Evolutionary conservation across 73 alveolate genomes (phyloP), one percentile per base, ranked within the genome.

Genomic region (Paramecium tetraurelia): DNA sequence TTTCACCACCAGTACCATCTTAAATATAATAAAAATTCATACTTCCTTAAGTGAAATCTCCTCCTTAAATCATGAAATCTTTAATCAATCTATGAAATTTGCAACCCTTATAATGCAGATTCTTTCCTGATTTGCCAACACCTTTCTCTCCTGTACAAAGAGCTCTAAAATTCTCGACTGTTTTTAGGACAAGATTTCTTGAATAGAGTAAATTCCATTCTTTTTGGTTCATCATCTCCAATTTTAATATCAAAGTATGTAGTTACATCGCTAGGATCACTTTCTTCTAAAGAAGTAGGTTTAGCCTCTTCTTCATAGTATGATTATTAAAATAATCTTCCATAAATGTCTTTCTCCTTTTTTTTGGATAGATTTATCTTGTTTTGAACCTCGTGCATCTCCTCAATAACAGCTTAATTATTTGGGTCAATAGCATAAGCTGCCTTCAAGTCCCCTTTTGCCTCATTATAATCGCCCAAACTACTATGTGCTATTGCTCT

Each of bases 121-220:
- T 94, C 86, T 72, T 94, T 41, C 95, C 95, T 11, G 90, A 27
- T 38, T 85, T 85, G 5, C 96, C 96, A 59, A 40, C 53, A 36
- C 95, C 97, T 72, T 96, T 97, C 85, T 98, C 99, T 4, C 99
- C 99, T 10, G 99, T 98, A 89, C 99, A 99, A 21, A 99, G 97
- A 70, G 99, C 97, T 86, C 99, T 95, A 95, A 99, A 99, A 93
- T 98, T 99, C 92, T 98, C 99, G 3, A 98, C 98, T 5, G 99
- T 98, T 75, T 75, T 96, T 95, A 84, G 99, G 99, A 36, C 95
- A 97, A 72, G 98, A 94, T 12, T 95, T 95, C 8, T 53, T n/a
- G 86, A 95, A 99, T 57, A 99, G 94, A 92, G 98, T 99, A 33
- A 99, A 94, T 27, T 95, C 97, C 6, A 99, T 95, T 98, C 99